phyloP scores from a whole-genome alignment of 345 rosid genomes.

The sweet orange (Citrus sinensis) region DNA sequence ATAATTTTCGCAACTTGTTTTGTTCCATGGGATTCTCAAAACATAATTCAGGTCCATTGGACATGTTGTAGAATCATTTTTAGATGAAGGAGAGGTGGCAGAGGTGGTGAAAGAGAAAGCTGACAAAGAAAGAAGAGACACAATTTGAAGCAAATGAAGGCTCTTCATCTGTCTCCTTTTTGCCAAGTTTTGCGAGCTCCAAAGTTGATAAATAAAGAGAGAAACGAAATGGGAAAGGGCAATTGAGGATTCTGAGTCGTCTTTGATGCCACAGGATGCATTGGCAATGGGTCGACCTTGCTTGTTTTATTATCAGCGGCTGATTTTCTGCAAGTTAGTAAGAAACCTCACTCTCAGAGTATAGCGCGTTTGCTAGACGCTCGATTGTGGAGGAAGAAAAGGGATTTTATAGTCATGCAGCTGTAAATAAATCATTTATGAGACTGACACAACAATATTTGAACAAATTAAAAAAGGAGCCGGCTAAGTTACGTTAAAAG shows the following conservation, averaged over 20 bases:
- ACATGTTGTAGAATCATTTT: conserved; percentile 30
- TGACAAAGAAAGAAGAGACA: conserved; percentile 9
- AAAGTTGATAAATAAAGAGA: not conserved
- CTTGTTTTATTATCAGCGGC: not conserved
- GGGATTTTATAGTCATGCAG: not conserved
- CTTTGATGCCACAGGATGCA: not conserved
- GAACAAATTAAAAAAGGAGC: too few species aligned
- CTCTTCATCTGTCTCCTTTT: conserved; percentile 7
- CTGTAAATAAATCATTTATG: too few species aligned
- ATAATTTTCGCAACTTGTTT: conserved; percentile 39
- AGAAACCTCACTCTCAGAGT: not conserved
- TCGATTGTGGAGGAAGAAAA: not conserved
- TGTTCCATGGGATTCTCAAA: conserved; percentile 65
- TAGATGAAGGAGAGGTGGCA: conserved; percentile 13
- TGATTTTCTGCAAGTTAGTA: not conserved
- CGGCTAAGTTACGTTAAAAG: too few species aligned
- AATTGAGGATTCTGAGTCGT: not conserved
- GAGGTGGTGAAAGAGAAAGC: not conserved
- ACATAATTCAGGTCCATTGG: conserved; percentile 68
- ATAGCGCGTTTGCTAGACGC: not conserved
- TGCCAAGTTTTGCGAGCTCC: not conserved
- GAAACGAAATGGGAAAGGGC: not conserved
- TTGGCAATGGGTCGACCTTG: not conserved
- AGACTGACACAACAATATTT: too few species aligned
- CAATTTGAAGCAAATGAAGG: not conserved